Conservation (phyloP, 139 green algal genomes). For the Chlorella vulgaris region DNA sequence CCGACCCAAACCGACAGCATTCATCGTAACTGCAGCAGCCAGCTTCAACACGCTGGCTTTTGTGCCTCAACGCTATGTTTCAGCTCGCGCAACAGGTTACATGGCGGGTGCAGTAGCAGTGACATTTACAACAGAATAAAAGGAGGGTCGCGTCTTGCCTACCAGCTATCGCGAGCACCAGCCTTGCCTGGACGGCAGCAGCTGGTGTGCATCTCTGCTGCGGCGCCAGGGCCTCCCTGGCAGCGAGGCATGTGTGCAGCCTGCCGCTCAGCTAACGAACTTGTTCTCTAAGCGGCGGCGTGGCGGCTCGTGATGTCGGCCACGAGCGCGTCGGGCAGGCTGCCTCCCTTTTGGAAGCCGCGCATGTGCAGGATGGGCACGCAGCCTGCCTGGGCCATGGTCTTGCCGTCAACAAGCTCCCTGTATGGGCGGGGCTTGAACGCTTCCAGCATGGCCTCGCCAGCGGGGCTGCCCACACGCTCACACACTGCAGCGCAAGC, state of each 20-base stretch:
- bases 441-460: slow-evolving; percentile 69
- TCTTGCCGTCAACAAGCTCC: slow-evolving; percentile 68
- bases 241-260: background rate
- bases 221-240: background rate
- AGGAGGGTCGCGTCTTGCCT: too few relatives aligned
- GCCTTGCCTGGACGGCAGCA: too few relatives aligned
- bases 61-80: too few relatives aligned
- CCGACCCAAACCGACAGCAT: too few relatives aligned
- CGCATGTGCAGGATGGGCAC: slow-evolving; percentile 97
- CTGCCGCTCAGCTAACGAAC: background rate
- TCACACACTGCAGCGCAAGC: slow-evolving; percentile 46
- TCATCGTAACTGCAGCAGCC: too few relatives aligned
- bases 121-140: too few relatives aligned
- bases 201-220: too few relatives aligned
- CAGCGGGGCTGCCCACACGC: slow-evolving; percentile 53
- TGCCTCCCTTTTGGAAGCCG: slow-evolving; percentile 80
- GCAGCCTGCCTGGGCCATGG: slow-evolving; percentile 80
- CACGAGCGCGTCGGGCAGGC: slow-evolving; percentile 69
- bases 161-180: too few relatives aligned
- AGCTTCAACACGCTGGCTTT: too few relatives aligned
- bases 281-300: background rate
- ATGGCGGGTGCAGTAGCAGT: too few relatives aligned
- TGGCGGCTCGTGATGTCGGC: slow-evolving; percentile 49
- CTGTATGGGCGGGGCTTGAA: slow-evolving; percentile 76
- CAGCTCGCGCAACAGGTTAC: too few relatives aligned